phyloP scores from a whole-genome alignment of 2,329 filamentous ascomycete species.

The Fusarium nygamai region DNA sequence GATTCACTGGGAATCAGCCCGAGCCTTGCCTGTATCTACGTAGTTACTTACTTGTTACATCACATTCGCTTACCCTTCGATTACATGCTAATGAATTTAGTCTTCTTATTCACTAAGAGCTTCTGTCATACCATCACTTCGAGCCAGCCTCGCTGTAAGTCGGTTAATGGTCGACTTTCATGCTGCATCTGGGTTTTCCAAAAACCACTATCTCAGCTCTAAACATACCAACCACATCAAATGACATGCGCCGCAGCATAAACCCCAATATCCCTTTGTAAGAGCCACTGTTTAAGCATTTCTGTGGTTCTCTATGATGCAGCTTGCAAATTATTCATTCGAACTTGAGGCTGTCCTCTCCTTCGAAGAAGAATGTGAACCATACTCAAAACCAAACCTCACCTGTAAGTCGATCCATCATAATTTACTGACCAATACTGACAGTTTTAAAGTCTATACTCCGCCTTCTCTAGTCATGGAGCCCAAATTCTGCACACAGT shows the following conservation, averaged over 20 bases:
- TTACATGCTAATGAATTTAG: neutral
- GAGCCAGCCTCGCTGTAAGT: neutral
- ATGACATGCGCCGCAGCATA: neutral
- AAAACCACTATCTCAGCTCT: neutral
- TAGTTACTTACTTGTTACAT: neutral
- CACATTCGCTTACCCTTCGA: neutral
- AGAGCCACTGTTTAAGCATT: neutral
- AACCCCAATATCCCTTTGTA: neutral
- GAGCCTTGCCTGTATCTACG: neutral
- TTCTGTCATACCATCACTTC: neutral
- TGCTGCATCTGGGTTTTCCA: neutral
- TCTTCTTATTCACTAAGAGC: no score
- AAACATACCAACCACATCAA: neutral
- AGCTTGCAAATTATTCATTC: neutral
- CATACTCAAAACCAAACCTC: neutral
- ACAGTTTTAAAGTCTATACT: no score
- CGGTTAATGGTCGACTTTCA: neutral
- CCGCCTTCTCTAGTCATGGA: neutral
- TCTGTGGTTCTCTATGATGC: no score
- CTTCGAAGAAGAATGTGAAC: neutral
- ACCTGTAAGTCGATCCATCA: neutral
- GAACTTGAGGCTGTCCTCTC: neutral
- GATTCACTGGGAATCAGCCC: neutral
- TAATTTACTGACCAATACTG: neutral
- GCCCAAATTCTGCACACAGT: neutral